phyloP scores from a whole-genome alignment of 257 asterid genomes.

The Solanum ossicruentum region DNA sequence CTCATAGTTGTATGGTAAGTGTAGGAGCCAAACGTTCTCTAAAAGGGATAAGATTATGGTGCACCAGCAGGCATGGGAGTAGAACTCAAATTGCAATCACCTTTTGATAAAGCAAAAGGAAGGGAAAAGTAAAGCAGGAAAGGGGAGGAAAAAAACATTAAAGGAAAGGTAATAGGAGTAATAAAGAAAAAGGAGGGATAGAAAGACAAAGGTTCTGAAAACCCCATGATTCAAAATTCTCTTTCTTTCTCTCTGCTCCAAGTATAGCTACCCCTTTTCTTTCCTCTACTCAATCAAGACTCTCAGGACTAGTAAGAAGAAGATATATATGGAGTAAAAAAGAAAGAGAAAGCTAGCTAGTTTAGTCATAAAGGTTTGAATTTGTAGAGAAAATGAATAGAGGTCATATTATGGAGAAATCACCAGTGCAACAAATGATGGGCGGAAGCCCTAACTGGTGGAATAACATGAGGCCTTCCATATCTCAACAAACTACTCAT shows the following conservation, averaged over 20 bases:
- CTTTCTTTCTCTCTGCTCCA: neutral
- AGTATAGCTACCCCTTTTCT: neutral
- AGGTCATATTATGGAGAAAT: constrained; percentile 38
- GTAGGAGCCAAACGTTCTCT: neutral
- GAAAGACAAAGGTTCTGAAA: constrained; percentile 27
- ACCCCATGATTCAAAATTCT: constrained; percentile 20
- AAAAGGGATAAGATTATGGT: neutral
- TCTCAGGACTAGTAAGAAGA: constrained; percentile 18
- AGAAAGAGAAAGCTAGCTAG: constrained; percentile 7
- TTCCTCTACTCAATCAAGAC: constrained; percentile 46
- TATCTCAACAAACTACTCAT: neutral
- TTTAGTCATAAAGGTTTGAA: neutral
- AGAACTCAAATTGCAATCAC: constrained; percentile 12
- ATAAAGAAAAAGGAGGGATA: constrained; percentile 23
- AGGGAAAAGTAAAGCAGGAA: constrained; percentile 22
- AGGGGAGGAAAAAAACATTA: constrained; percentile 4
- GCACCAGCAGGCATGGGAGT: neutral
- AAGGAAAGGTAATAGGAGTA: constrained; percentile 10
- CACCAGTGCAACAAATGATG: constrained; percentile 50
- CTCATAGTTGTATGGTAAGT: neutral
- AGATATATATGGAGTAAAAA: neutral
- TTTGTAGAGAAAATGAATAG: constrained; percentile 29
- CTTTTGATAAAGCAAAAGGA: constrained; percentile 36
- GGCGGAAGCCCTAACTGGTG: constrained; percentile 54
- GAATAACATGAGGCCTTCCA: constrained; percentile 31